Base-by-base conservation (phyloP, 2,329 filamentous ascomycete genomes). In the Colletotrichum orchidophilum region DNA sequence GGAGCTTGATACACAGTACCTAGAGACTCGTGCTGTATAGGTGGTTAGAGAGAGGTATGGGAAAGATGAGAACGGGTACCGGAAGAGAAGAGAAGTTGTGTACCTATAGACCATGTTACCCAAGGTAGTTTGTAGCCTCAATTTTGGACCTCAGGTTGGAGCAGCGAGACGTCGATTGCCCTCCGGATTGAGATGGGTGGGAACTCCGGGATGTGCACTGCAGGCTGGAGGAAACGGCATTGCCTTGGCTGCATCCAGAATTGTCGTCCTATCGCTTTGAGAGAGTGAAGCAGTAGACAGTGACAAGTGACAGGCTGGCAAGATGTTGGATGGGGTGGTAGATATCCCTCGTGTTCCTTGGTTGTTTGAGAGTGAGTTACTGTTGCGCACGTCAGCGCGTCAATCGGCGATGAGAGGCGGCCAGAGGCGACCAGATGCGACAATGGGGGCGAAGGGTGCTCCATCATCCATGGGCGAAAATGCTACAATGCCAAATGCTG, bases 171-270 rank as follows among this genome's bases (percentile, higher is more conserved):
- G 35, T 31, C 65, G 65, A 67, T 63, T 15, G 39, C 58, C 65
- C 50, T 58, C 65, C 39, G 65, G 62, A 67, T 63, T 39, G 65
- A 67, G 65, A 67, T 63, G 35, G 46, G 27, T 52, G 29, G 46
- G 27, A 31, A 9, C 26, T 15, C 7, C 42, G n/a, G 59, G 24
- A 24, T 35, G 42, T 11, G 13, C 13, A 61, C 21, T 61, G 42
- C 27, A 61, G 46, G 46, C 46, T 62, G 59, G 18, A n/a, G 60
- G 21, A 54, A 15, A 52, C 11, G 50, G 26, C 24, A 53, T 18
- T 54, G 42, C 31, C 9, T 63, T 53, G 49, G 49, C 60, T 54
- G 49, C 60, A 63, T 53, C 21, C 29, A 42, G 49, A 46, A n/a
- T n/a, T 54, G 24, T 52, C 2, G 29, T 52, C 11, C 31, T 33